Base-by-base conservation (phyloP, 2,329 filamentous ascomycete species). In the Alternaria alternata region DNA sequence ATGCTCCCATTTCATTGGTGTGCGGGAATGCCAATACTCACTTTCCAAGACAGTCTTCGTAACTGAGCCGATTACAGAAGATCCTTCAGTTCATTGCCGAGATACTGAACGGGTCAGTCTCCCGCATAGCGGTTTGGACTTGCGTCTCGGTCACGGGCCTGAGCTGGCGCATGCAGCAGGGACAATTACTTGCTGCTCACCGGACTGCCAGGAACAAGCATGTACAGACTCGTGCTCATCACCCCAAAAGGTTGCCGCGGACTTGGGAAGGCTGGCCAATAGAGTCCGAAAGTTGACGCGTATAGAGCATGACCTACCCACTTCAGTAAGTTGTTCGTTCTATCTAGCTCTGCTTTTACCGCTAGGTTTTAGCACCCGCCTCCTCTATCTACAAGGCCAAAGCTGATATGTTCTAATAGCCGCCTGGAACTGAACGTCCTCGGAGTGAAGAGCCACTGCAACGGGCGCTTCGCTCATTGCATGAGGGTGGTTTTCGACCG, bases 1-100 rank as follows among this genome's bases (percentile, higher is more conserved):
- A 43, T 32, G 43, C 47, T 54, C n/a, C 39, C 55, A 54, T 59
- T 57, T 51, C 41, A 59, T 63, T 52, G 18, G 32, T 42, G 41
- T 38, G 24, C 42, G 36, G 26, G 54, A 38, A 56, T 58, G 16
- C 47, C 34, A 53, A 38, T 51, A 28, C 44, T 34, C 34, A 28
- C 22, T 32, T 42, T 39, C 39, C 46, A 30, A 55, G 24, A 34
- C 52, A 55, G 57, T 65, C 62, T 65, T 55, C n/a, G 43, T 54
- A 61, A 64, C 66, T 70, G 58, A 72, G 58, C 36, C 51, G 60
- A 68, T 69, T 65, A 64, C 63, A 73, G 68, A 69, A 61, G 55
- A 44, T 42, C 59, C 61, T 63, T 54, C 53, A 64, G 53, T 49
- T 39, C 54, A 56, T 62, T 32, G 54, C 46, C 62, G 47, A 52